Conservation (phyloP, 306 rosid species). For the Sphenostylis stenocarpa region DNA sequence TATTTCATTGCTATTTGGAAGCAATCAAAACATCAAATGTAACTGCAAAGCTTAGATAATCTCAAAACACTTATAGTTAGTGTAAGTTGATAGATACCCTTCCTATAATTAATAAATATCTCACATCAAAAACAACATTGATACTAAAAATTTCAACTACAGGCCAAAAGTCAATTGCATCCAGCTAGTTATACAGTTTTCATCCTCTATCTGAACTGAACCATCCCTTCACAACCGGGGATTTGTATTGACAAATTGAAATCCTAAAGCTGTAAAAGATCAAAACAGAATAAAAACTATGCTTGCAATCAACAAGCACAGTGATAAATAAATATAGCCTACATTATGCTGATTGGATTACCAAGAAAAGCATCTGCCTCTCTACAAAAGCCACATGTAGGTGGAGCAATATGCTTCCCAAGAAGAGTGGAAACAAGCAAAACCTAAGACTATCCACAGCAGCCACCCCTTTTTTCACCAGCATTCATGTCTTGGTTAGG, state of each 20-base stretch:
- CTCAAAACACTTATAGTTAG: neutral
- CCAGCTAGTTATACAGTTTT: constrained; percentile 3
- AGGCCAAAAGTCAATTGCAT: neutral
- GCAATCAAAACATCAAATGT: neutral
- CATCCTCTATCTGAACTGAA: constrained; percentile 25
- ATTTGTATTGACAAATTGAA: constrained; percentile 40
- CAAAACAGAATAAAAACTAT: neutral
- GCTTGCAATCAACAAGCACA: constrained; percentile 27
- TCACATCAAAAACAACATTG: neutral
- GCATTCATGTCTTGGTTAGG: constrained; percentile 43
- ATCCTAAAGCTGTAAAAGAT: constrained; percentile 29
- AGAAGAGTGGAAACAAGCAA: neutral
- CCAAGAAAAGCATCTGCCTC: constrained; percentile 19
- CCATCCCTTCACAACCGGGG: constrained; percentile 26
- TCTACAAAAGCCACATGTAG: constrained; percentile 23
- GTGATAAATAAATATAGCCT: constrained; percentile 31
- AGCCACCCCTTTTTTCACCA: constrained; percentile 42
- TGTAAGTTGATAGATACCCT: neutral
- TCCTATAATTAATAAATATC: neutral
- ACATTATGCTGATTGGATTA: constrained; percentile 28
- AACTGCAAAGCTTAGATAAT: neutral
- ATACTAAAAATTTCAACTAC: neutral
- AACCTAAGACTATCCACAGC: constrained; percentile 53
- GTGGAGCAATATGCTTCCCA: constrained; percentile 22
- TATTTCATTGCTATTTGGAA: neutral